Evolutionary conservation across 139 green algal species (phyloP), one percentile per base, ranked within the genome.

Genomic region (Asterochloris sp.): DNA sequence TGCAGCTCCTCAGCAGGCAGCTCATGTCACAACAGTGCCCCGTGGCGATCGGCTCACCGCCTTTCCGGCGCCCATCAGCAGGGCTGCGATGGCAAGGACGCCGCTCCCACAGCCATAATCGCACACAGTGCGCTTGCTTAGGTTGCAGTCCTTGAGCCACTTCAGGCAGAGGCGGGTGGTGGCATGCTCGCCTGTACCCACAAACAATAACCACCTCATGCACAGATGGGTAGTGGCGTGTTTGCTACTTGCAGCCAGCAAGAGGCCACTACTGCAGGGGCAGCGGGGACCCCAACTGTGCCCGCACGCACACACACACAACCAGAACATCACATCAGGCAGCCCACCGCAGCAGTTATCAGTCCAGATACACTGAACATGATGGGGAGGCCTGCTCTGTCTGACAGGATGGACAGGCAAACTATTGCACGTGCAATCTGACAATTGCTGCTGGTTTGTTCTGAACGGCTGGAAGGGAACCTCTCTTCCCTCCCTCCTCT

Each of bases 101-200:
- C 95, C 95, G 0, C 89, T 95, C 0, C 95, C 93, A n/a, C 85
- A 84, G 78, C 93, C 94, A 77, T 96, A 97, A 86, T 97, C 94
- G 76, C 94, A 82, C 10, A 97, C 82, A 23, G 27, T 2, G 0
- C 83, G 26, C 16, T 69, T 82, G 11, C 63, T 13, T 19, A 27
- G 83, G 16, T 38, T 54, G 38, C 38, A 6, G 47, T 13, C 24
- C 26, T 67, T 89, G 73, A 89, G 88, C 83, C 60, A 90, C n/a
- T 60, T 54, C 68, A 98, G 86, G 86, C 95, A 98, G 27, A 98
- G 86, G 17, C 92, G 89, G 4, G 95, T 98, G 47, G 95, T 98
- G 12, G 94, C 91, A 79, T 98, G 95, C 80, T 97, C 94, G 4
- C 95, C 89, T 92, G 86, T 60, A 82, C 76, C 0, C 74, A 78